A percentile compares a stretch with the other conserved stretches of the same genome.
Evolutionary conservation across 352 stramenopile species (phyloP).

Genomic region (Plasmopara halstedii): DNA sequence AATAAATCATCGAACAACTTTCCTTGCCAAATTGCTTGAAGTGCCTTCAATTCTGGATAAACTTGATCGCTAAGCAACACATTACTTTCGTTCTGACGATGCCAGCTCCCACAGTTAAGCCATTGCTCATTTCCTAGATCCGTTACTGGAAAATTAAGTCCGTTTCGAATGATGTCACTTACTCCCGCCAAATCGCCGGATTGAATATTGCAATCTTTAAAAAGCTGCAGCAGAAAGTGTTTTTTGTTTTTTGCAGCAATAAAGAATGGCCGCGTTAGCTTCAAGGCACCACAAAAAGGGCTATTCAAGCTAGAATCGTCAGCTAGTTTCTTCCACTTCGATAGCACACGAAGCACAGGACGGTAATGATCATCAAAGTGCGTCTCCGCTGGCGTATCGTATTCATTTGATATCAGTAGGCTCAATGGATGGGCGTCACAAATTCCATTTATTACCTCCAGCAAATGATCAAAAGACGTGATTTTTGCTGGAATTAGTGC

Average conservation of each 20-base stretch:
- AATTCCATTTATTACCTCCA: conserved; percentile 40
- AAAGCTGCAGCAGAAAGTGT: conserved; percentile 55
- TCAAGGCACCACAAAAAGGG: conserved; percentile 26
- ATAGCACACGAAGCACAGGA: conserved; percentile 27
- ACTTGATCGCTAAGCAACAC: background rate
- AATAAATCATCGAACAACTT: conserved; percentile 76
- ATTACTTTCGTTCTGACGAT: conserved; percentile 16
- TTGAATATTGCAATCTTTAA: conserved; percentile 59
- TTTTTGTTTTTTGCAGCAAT: conserved; percentile 49
- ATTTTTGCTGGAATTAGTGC: conserved; percentile 17
- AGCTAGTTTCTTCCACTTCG: conserved; percentile 21
- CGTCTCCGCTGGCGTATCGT: conserved; percentile 13
- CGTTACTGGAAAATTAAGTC: conserved; percentile 50
- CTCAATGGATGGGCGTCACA: conserved; percentile 29
- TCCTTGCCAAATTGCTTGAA: conserved; percentile 57
- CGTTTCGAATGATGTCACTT: conserved; percentile 45
- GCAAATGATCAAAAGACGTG: conserved; percentile 18
- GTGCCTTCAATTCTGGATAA: conserved; percentile 17
- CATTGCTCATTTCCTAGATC: conserved; percentile 31
- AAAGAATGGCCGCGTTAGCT: conserved; percentile 46
- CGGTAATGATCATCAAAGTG: conserved; percentile 50
- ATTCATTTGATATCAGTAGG: conserved; percentile 10
- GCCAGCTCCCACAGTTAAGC: conserved; percentile 54
- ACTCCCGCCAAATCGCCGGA: conserved; percentile 56
- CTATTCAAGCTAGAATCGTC: conserved; percentile 12